Conservation (phyloP, 2,329 filamentous ascomycete genomes). For the Sclerotinia borealis region DNA sequence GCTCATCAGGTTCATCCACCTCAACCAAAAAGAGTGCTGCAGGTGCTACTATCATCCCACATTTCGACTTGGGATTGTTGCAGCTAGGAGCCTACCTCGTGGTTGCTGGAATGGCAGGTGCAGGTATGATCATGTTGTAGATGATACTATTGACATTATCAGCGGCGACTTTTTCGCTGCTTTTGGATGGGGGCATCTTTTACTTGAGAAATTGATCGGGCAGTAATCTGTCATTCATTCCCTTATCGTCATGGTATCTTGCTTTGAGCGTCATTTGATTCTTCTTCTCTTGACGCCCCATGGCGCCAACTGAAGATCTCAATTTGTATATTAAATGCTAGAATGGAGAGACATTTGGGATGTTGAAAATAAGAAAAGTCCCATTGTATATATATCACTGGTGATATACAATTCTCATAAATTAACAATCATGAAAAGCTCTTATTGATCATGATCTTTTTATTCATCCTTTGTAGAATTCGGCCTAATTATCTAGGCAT, state of each 20-base stretch:
- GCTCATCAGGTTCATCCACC: conserved; percentile 21
- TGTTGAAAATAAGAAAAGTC: neutral
- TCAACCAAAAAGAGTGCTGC: conserved; percentile 32
- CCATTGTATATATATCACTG: neutral
- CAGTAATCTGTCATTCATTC: neutral
- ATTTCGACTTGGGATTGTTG: conserved; percentile 40
- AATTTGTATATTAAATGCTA: conserved; percentile 13
- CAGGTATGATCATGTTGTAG: conserved; percentile 50
- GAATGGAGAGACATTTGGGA: neutral
- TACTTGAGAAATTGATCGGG: neutral
- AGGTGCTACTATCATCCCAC: conserved; percentile 38
- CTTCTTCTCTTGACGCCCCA: neutral
- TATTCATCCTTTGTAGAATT: neutral
- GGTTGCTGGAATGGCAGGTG: conserved; percentile 44
- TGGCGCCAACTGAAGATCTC: neutral
- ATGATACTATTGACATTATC: conserved; percentile 4
- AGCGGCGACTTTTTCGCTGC: neutral
- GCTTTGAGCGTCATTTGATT: neutral
- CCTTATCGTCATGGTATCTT: neutral
- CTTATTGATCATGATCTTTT: neutral
- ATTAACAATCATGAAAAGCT: neutral
- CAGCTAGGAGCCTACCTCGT: conserved; percentile 44
- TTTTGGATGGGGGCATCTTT: conserved; percentile 1
- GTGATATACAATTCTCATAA: neutral
- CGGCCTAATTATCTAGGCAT: neutral